Conservation (phyloP, 345 rosid genomes). For the Populus deltoides region DNA sequence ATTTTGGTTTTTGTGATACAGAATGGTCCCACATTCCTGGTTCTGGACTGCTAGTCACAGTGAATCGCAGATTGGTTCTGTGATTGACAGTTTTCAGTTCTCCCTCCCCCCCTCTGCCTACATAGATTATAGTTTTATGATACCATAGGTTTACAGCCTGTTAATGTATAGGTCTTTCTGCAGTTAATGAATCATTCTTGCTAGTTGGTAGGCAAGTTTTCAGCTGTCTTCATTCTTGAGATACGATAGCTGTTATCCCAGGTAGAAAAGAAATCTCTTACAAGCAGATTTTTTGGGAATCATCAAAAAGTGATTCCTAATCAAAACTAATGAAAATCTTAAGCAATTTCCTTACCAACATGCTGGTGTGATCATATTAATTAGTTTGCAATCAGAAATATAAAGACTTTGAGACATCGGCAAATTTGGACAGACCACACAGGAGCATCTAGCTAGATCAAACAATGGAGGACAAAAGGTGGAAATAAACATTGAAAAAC, state of each 20-base stretch:
- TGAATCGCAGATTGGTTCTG: background rate
- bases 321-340: background rate
- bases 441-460: background rate
- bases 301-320: background rate
- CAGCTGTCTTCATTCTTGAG: background rate
- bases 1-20: background rate
- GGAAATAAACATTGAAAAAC: no score
- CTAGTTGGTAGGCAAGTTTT: background rate
- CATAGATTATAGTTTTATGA: slow-evolving; percentile 3
- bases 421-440: background rate
- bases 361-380: background rate
- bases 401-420: background rate
- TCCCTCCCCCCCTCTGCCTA: background rate
- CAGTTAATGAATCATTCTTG: background rate
- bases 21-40: background rate
- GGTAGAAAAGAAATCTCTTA: background rate
- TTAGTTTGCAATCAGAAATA: background rate
- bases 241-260: background rate
- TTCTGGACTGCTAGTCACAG: background rate
- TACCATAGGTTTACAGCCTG: background rate
- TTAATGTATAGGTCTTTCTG: background rate
- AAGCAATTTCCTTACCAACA: background rate
- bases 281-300: background rate
- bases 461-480: no score
- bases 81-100: background rate